Conservation (phyloP, 2,329 filamentous ascomycete genomes). For the Blumeriella jaapii region DNA sequence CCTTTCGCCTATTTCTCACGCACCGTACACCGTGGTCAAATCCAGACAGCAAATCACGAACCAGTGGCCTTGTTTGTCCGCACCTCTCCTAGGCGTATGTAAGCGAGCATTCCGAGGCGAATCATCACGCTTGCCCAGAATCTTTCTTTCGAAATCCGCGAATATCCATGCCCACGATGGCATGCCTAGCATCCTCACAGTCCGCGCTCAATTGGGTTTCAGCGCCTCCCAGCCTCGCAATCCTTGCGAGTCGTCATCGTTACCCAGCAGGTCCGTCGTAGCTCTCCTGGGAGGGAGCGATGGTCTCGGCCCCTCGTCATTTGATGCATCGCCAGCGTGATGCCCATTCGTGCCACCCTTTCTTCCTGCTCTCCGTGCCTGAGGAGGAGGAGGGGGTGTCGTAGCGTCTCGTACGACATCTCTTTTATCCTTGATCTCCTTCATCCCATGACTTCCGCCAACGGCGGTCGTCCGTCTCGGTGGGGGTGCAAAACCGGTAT, state of each 20-base stretch:
- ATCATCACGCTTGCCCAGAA: too few relatives aligned
- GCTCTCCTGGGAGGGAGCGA: conserved; percentile 21
- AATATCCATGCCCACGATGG: conserved; percentile 3
- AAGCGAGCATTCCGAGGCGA: too few relatives aligned
- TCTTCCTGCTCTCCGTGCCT: conserved; percentile 14
- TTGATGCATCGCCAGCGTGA: conserved; percentile 3
- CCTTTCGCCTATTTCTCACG: too few relatives aligned
- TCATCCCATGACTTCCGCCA: conserved; percentile 4
- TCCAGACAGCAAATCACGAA: too few relatives aligned
- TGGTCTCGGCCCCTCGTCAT: conserved; percentile 18
- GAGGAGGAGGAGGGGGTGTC: conserved; percentile 20
- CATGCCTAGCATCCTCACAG: not conserved
- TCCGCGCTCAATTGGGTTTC: conserved; percentile 14
- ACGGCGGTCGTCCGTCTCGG: conserved; percentile 15
- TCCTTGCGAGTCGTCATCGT: conserved; percentile 16
- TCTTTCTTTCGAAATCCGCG: too few relatives aligned
- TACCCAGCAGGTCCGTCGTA: conserved; percentile 21
- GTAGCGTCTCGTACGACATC: not conserved
- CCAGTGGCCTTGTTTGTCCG: too few relatives aligned
- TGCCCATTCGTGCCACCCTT: conserved; percentile 5
- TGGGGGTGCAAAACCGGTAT: conserved; percentile 19
- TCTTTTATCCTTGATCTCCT: conserved; percentile 8
- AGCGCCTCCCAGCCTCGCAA: conserved; percentile 22
- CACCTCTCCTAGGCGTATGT: too few relatives aligned
- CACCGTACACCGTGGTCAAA: too few relatives aligned